phyloP scores from a whole-genome alignment of 345 rosid species.

The Eutrema japonicum region DNA sequence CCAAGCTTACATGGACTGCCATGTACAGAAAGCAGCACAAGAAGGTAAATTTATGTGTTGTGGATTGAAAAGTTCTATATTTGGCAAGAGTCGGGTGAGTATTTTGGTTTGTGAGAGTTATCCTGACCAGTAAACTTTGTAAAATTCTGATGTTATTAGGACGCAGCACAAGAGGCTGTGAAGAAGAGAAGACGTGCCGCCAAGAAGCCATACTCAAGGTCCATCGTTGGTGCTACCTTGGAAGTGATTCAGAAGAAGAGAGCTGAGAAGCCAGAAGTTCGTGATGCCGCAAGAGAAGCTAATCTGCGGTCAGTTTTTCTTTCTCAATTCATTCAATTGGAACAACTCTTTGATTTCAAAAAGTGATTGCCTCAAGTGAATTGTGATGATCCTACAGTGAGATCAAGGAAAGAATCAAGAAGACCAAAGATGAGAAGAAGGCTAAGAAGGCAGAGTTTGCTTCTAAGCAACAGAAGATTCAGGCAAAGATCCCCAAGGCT shows the following conservation, averaged over 20 bases:
- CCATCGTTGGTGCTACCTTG: conserved; percentile 79
- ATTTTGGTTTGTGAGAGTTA: background rate
- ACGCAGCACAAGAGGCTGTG: conserved; percentile 71
- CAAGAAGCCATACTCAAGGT: conserved; percentile 82
- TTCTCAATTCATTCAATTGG: background rate
- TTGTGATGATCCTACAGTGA: conserved; percentile 42
- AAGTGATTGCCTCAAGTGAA: too few relatives aligned
- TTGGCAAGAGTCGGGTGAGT: background rate
- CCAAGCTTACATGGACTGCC: conserved; percentile 86
- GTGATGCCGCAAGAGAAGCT: conserved; percentile 81
- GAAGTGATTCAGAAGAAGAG: conserved; percentile 79
- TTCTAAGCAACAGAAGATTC: conserved; percentile 42
- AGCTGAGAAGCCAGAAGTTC: conserved; percentile 82
- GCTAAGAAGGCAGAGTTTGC: conserved; percentile 46
- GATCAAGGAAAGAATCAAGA: conserved; percentile 49
- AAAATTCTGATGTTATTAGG: conserved; percentile 50
- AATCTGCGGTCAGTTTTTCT: conserved; percentile 59
- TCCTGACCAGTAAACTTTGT: too few relatives aligned
- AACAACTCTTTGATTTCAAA: background rate
- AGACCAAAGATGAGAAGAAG: conserved; percentile 49
- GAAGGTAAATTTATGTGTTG: conserved; percentile 48
- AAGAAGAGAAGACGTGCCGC: conserved; percentile 66
- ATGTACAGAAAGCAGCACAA: conserved; percentile 86
- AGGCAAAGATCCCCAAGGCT: conserved; percentile 43
- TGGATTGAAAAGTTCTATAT: background rate